Conservation (phyloP, 192 early-diverging fungal species). For the Backusella circina region DNA sequence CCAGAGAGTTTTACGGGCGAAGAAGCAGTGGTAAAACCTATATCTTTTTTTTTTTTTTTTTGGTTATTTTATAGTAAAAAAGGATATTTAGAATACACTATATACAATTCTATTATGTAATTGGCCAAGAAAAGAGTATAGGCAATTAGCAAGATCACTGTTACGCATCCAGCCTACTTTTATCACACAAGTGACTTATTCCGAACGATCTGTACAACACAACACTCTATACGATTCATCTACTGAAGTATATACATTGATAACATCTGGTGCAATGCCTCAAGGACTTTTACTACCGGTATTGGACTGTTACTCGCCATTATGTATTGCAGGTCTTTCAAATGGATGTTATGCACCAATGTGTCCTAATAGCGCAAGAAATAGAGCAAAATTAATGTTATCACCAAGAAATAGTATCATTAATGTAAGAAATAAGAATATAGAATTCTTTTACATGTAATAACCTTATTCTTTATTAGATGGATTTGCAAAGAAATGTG, state of each 20-base stretch:
- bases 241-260: slow-evolving; percentile 25
- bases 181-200: slow-evolving; percentile 19
- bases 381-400: neutral
- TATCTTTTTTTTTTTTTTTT: neutral
- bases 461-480: neutral
- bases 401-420: neutral
- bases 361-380: slow-evolving; percentile 22
- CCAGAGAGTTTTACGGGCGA: slow-evolving; percentile 34
- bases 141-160: slow-evolving; percentile 14
- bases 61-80: neutral
- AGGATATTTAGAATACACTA: neutral
- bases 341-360: slow-evolving; percentile 19
- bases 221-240: slow-evolving; percentile 25
- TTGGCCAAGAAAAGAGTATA: slow-evolving; percentile 1
- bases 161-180: slow-evolving; percentile 18
- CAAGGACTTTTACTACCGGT: slow-evolving; percentile 19
- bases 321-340: neutral
- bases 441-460: neutral
- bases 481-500: neutral
- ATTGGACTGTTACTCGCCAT: slow-evolving; percentile 14
- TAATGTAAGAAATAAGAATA: neutral
- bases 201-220: slow-evolving; percentile 22
- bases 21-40: slow-evolving; percentile 37
- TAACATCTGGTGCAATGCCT: neutral
- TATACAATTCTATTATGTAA: neutral